Percentiles rank a stretch among this genome's conserved stretches.
These are phyloP conservation scores for Darksidea phi DNA, from an alignment of 495 filamentous ascomycete genomes.

Conservation along the genomic window DNA sequence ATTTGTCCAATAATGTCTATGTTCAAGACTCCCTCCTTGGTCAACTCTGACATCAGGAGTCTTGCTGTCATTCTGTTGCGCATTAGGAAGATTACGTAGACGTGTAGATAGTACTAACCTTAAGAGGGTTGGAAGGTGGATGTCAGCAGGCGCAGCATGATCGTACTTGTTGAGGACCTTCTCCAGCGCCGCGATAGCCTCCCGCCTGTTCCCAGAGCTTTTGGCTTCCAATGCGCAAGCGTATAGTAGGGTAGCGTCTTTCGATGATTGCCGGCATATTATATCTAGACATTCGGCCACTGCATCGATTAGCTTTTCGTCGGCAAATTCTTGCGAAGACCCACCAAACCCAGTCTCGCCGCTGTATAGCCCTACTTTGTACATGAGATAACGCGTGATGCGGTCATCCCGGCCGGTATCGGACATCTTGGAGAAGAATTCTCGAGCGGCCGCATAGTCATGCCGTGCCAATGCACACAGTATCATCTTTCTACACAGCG, in stretches of 20 bases:
- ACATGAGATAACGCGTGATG: constrained; percentile 68
- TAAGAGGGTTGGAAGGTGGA: constrained; percentile 68
- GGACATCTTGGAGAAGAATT: constrained; percentile 61
- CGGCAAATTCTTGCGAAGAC: constrained; percentile 1
- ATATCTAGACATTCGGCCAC: constrained; percentile 58
- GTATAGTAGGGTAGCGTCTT: constrained; percentile 62
- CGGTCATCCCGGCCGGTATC: constrained; percentile 55
- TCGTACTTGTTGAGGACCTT: constrained; percentile 58
- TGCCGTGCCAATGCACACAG: constrained; percentile 60
- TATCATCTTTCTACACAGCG: constrained; percentile 62
- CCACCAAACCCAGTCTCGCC: constrained; percentile 57
- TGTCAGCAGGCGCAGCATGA: constrained; percentile 48
- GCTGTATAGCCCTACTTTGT: constrained; percentile 66
- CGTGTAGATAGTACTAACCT: constrained; percentile 43
- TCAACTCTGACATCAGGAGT: constrained; percentile 57
- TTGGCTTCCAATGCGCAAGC: constrained; percentile 78
- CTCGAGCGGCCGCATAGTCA: constrained; percentile 53
- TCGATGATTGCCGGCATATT: constrained; percentile 50
- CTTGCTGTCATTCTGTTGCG: constrained; percentile 53
- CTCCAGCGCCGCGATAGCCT: constrained; percentile 59
- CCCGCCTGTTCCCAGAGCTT: constrained; percentile 56
- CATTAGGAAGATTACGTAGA: neutral
- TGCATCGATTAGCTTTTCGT: constrained; percentile 21
- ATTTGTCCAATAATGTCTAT: constrained; percentile 44
- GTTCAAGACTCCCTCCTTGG: constrained; percentile 8